phyloP scores from a whole-genome alignment of 2,329 filamentous ascomycete genomes.

The Dactylellina leptospora region DNA sequence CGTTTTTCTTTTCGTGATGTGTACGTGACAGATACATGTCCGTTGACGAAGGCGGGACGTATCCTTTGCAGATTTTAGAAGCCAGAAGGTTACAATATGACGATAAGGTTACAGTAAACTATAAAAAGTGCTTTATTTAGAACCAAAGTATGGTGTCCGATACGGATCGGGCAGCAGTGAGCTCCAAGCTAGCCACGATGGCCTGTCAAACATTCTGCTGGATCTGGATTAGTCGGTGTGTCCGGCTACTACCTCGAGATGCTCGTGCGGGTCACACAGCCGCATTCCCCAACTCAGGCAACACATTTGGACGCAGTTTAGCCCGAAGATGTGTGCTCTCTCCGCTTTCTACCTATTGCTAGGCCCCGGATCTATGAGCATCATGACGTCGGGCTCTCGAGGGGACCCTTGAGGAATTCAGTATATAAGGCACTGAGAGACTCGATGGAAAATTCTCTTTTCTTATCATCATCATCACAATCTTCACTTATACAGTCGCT shows the following conservation, averaged over 20 bases:
- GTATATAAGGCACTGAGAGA: not conserved
- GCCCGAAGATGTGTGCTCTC: too few species aligned
- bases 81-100: constrained; percentile 1
- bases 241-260: too few species aligned
- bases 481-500: too few species aligned
- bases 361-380: not conserved
- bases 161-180: not conserved
- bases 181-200: too few species aligned
- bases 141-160: not conserved
- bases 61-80: too few species aligned
- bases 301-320: too few species aligned
- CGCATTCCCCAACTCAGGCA: too few species aligned
- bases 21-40: not conserved
- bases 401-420: not conserved
- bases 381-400: not conserved
- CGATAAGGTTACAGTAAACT: not conserved
- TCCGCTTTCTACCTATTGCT: too few species aligned
- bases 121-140: not conserved
- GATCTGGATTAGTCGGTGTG: too few species aligned
- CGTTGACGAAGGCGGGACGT: too few species aligned
- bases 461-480: not conserved
- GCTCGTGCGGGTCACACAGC: too few species aligned
- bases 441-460: not conserved
- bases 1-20: not conserved
- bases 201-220: too few species aligned